Evolutionary conservation across 2,329 filamentous ascomycete genomes (phyloP), one percentile per base, ranked within the genome.

Genomic region (Colletotrichum spinosum): DNA sequence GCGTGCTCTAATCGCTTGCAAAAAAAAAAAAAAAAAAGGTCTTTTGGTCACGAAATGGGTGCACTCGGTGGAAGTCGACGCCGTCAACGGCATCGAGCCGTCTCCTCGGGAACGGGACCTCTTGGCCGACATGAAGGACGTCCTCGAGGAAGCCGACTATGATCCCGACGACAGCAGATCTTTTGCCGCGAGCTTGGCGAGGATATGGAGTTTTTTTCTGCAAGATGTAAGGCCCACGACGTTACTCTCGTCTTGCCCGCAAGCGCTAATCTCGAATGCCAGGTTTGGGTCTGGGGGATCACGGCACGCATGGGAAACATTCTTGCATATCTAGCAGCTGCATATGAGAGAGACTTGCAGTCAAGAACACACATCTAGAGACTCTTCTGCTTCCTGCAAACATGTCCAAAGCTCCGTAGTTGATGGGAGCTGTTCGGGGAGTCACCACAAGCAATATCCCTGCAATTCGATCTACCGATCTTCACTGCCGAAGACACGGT

Each of bases 271-370:
- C 1, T 25, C 25, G 25, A 25, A 25, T 13, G 6, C 38, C 15
- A 62, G 38, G 39, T 17, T 17, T 58, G 51, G 51, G 53, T 57
- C 25, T 52, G 53, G 59, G 59, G 38, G 13, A 62, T 62, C 45
- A 51, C 46, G 7, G 45, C 51, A 6, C 39, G 17, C 9, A 52
- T 62, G 38, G 46, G 38, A 13, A 41, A 49, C 11, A 11, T 38
- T 25, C 39, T 45, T 8, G 45, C 53, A n/a, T 33, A 37, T n/a
- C 34, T 59, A 15, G 56, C 56, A 42, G 9, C 25, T 8, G 56
- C 56, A 10, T 59, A 59, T 34, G 56, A 59, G 13, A 25, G 33
- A 25, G 15, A 55, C 17, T 1, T 25, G 25, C 25, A 25, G 25
- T 25, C 25, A 5, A 5, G 25, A 1, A 25, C 5, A 4, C 25